phyloP scores from a whole-genome alignment of 495 filamentous ascomycete species.

The Penicillium silybi region DNA sequence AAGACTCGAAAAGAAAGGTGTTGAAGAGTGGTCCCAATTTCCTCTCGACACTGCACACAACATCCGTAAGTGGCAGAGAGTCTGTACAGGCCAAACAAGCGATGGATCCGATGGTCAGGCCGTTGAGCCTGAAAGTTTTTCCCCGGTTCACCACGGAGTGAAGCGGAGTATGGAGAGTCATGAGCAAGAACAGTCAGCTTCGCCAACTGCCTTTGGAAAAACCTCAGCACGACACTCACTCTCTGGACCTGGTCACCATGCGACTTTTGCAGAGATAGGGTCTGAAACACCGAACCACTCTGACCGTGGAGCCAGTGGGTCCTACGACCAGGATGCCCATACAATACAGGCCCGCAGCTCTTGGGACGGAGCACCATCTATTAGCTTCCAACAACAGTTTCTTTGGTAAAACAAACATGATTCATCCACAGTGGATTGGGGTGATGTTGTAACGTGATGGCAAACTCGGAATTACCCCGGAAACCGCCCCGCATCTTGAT shows the following conservation, averaged over 20 bases:
- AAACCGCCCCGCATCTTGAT: conserved; percentile 2
- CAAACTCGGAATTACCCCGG: conserved; percentile 11
- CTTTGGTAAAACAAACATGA: conserved; percentile 24
- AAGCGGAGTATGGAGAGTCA: neutral
- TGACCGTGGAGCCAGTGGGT: neutral
- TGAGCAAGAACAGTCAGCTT: neutral
- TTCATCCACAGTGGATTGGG: neutral
- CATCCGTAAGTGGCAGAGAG: conserved; percentile 36
- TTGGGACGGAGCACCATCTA: conserved; percentile 34
- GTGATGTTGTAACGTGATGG: neutral
- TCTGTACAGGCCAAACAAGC: conserved; percentile 10
- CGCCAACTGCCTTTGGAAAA: neutral
- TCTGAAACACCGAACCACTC: neutral
- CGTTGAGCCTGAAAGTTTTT: neutral
- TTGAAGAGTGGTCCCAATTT: conserved; percentile 34
- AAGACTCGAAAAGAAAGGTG: conserved; percentile 28
- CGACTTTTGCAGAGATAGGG: neutral
- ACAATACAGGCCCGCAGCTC: conserved; percentile 12
- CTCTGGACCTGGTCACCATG: neutral
- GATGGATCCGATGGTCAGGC: neutral
- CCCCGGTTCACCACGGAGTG: neutral
- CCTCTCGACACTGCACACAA: conserved; percentile 31
- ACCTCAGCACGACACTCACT: neutral
- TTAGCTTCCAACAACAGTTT: conserved; percentile 36
- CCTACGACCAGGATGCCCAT: neutral